Conservation (phyloP, 805 yeast genomes). For the Lipomyces japonicus region DNA sequence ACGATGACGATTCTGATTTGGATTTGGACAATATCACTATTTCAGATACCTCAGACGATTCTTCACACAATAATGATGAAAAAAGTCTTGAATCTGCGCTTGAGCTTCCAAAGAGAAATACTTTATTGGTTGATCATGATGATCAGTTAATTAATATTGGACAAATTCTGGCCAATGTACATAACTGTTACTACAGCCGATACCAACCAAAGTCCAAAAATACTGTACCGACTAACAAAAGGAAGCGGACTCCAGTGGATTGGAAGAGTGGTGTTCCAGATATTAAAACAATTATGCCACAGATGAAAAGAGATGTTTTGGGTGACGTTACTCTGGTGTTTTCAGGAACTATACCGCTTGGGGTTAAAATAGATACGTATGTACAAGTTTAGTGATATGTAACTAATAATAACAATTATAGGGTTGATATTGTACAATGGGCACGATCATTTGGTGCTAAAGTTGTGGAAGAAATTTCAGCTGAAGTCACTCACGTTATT, state of each 20-base stretch:
- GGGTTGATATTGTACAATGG: slow-evolving; percentile 88
- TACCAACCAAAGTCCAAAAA: slow-evolving; percentile 29
- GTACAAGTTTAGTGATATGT: neutral
- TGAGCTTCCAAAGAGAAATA: slow-evolving; percentile 34
- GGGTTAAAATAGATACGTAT: slow-evolving; percentile 54
- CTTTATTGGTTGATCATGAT: slow-evolving; percentile 73
- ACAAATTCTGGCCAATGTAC: slow-evolving; percentile 60
- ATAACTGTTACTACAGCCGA: slow-evolving; percentile 58
- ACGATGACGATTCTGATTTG: slow-evolving; percentile 34
- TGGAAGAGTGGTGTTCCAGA: slow-evolving; percentile 46
- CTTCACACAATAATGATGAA: slow-evolving; percentile 1
- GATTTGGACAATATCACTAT: slow-evolving; percentile 2
- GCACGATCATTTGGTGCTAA: slow-evolving; percentile 86
- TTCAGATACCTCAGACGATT: slow-evolving; percentile 4
- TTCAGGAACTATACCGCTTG: slow-evolving; percentile 88
- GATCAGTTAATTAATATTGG: slow-evolving; percentile 65
- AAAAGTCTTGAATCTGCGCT: neutral
- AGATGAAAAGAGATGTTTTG: slow-evolving; percentile 66
- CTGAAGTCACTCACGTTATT: slow-evolving; percentile 81
- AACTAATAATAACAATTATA: neutral
- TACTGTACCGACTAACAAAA: slow-evolving; percentile 8
- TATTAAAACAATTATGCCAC: slow-evolving; percentile 66
- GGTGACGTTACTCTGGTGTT: slow-evolving; percentile 67
- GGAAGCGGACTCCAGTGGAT: slow-evolving; percentile 21
- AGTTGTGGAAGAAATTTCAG: slow-evolving; percentile 66